Base-by-base conservation (phyloP, 331 rosid genomes). In the Stylosanthes scabra region DNA sequence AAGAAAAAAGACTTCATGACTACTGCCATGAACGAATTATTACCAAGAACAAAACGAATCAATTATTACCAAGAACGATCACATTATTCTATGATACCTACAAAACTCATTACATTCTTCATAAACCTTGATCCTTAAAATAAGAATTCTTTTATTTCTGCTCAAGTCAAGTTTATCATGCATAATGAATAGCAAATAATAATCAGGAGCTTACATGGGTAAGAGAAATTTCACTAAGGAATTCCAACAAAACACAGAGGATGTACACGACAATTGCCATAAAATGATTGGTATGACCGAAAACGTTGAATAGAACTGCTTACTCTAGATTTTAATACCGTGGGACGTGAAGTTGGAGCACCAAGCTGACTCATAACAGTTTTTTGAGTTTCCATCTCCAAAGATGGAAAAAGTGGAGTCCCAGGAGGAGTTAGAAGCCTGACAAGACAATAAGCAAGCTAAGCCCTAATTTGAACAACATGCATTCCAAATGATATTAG, bases 341-440 rank as follows among this genome's bases (percentile, higher is more conserved):
- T 87, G 60, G 98, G 82, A 42, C 92, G 92, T 78, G 90, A 80
- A 71, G 83, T 81, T 76, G 91, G 86, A 67, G 89, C 80, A 54
- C 86, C 91, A 62, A 83, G 89, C 83, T 87, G 97, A 81, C 86
- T 86, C 91, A 82, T 88, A 41, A 83, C 64, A 47, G 90, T 86
- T 83, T 86, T 90, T 77, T 84, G 89, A 52, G 93, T 79, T 62
- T 86, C 98, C 87, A 86, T 87, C 84, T 92, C 99, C 91, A 90
- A 58, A 78, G 99, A 95, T 84, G 99, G 96, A 83, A 95, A 95
- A 63, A 92, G 93, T 42, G 99, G 98, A 71, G 98, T 88, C 63
- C 99, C 98, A 2, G 99, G 99, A 59, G 98, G 99, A 39, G 97
- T 87, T 65, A 95, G 82, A 78, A 95, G 97, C 99, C 99, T 95